phyloP scores from a whole-genome alignment of 345 rosid species.

The Theobroma cacao region DNA sequence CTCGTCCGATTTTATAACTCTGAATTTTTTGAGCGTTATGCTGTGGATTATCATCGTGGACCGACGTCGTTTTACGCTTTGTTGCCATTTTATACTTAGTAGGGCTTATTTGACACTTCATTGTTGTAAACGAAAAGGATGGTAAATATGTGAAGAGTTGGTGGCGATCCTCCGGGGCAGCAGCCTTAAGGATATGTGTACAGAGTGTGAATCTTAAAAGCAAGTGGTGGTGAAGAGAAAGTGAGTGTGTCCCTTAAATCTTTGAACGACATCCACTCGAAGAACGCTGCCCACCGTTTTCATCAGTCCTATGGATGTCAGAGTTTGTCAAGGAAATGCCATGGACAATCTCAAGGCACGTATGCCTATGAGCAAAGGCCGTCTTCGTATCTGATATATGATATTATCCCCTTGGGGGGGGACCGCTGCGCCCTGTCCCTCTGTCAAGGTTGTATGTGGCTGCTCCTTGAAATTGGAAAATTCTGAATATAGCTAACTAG shows the following conservation, averaged over 20 bases:
- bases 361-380: not conserved
- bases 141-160: not conserved
- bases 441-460: not conserved
- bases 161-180: not conserved
- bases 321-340: constrained; percentile 1
- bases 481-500: not conserved
- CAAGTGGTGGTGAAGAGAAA: not conserved
- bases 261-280: constrained; percentile 3
- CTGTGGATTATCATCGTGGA: not conserved
- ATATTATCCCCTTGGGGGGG: too few relatives aligned
- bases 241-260: not conserved
- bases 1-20: not conserved
- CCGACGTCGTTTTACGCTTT: not conserved
- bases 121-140: too few relatives aligned
- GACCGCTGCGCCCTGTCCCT: not conserved
- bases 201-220: not conserved
- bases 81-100: too few relatives aligned
- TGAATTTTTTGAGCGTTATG: not conserved
- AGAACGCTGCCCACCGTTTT: not conserved
- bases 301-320: not conserved
- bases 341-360: constrained; percentile 19
- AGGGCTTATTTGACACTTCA: not conserved
- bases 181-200: not conserved
- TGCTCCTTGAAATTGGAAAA: not conserved
- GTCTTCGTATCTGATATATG: too few relatives aligned